Percentiles rank a stretch among this genome's conserved stretches.
Conservation (phyloP, 164 flowering plant genomes). For the Macadamia integrifolia region DNA sequence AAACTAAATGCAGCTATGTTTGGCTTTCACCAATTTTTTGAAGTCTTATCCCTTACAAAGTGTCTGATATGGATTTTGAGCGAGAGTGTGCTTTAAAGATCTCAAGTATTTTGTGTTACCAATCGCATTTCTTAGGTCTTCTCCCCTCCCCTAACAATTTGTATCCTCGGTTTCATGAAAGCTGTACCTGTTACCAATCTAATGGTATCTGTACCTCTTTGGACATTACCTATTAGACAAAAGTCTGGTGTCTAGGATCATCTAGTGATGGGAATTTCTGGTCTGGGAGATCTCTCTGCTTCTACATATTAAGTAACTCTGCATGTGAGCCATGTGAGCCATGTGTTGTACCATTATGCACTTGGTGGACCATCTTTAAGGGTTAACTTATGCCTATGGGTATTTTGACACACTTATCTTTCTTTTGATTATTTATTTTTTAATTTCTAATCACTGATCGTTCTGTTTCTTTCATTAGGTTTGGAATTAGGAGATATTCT, state of each 20-base stretch:
- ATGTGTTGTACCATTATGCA: background rate
- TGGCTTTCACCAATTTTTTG: too few species aligned
- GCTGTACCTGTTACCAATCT: too few species aligned
- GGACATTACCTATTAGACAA: too few species aligned
- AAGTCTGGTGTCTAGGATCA: background rate
- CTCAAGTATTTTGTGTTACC: too few species aligned
- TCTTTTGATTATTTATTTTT: background rate
- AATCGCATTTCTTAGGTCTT: too few species aligned
- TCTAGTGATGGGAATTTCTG: background rate
- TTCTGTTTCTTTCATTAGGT: conserved; percentile 32
- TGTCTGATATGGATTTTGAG: too few species aligned
- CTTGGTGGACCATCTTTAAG: conserved; percentile 1
- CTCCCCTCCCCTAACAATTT: too few species aligned
- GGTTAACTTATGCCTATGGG: background rate
- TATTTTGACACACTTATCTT: background rate
- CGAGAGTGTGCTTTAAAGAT: too few species aligned
- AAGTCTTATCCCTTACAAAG: too few species aligned
- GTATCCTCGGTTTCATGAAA: too few species aligned
- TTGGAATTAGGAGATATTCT: conserved; percentile 80
- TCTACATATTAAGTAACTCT: background rate
- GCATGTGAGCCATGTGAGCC: background rate
- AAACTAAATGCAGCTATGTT: too few species aligned
- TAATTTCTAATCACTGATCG: background rate
- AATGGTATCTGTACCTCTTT: too few species aligned
- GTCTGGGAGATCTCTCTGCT: background rate